Conservation (phyloP, 2,329 filamentous ascomycete species). For the Xylariaceae sp. region DNA sequence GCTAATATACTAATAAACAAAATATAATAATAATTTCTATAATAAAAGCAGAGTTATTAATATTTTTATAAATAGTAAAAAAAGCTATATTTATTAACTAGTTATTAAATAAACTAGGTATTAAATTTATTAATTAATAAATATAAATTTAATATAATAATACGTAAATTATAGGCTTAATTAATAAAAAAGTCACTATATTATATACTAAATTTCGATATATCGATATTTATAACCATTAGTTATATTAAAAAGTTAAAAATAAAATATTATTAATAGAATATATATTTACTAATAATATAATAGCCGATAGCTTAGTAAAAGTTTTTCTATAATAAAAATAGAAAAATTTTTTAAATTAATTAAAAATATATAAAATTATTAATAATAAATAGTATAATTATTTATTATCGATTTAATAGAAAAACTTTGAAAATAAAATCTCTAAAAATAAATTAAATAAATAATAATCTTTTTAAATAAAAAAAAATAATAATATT, state of each 20-base stretch:
- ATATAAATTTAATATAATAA: background rate
- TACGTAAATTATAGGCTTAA: background rate
- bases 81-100: background rate
- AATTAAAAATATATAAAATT: background rate
- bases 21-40: background rate
- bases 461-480: background rate
- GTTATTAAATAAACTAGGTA: background rate
- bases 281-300: background rate
- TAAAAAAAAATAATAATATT: constrained; percentile 1
- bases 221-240: background rate
- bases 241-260: background rate
- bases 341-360: background rate
- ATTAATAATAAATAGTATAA: background rate
- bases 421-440: background rate
- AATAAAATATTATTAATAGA: background rate
- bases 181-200: background rate
- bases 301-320: background rate
- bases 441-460: background rate
- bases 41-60: background rate
- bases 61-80: background rate
- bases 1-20: background rate
- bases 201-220: background rate
- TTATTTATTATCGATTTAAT: background rate
- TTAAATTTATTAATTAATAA: background rate
- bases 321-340: background rate